These are phyloP conservation scores for Pleurozium schreberi DNA, from an alignment of 225 moss, liverwort and hornwort genomes.

Conservation along the genomic window DNA sequence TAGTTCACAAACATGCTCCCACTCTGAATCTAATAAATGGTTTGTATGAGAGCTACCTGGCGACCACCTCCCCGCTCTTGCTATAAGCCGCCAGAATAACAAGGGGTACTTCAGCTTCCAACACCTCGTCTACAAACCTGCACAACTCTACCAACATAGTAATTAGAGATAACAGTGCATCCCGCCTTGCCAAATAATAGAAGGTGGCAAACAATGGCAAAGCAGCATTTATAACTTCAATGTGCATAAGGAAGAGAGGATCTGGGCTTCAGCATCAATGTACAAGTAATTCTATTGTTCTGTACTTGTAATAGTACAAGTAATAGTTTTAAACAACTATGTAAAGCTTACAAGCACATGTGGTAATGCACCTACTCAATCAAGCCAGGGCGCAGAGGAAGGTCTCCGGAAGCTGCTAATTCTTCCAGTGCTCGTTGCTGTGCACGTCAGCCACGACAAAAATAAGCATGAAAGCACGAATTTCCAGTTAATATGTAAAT, in stretches of 20 bases:
- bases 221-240: not conserved
- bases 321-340: not conserved
- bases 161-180: not conserved
- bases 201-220: not conserved
- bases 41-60: constrained; percentile 44
- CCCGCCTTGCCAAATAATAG: not conserved
- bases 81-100: constrained; percentile 67
- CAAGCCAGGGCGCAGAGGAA: constrained; percentile 74
- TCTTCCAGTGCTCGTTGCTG: constrained; percentile 67
- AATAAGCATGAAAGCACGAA: not conserved
- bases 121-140: constrained; percentile 87
- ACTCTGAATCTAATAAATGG: not conserved
- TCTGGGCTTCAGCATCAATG: not conserved
- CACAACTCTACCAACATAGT: constrained; percentile 3
- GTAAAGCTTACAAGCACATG: not conserved
- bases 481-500: not conserved
- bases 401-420: constrained; percentile 42
- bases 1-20: not conserved
- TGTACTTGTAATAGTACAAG: not conserved
- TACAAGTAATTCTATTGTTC: not conserved
- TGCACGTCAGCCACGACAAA: not conserved
- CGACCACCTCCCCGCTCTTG: constrained; percentile 70
- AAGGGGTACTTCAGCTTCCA: constrained; percentile 64
- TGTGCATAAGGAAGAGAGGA: not conserved
- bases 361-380: constrained; percentile 39